phyloP scores from a whole-genome alignment of 202 grass and related monocot genomes.

The Digitaria exilis region DNA sequence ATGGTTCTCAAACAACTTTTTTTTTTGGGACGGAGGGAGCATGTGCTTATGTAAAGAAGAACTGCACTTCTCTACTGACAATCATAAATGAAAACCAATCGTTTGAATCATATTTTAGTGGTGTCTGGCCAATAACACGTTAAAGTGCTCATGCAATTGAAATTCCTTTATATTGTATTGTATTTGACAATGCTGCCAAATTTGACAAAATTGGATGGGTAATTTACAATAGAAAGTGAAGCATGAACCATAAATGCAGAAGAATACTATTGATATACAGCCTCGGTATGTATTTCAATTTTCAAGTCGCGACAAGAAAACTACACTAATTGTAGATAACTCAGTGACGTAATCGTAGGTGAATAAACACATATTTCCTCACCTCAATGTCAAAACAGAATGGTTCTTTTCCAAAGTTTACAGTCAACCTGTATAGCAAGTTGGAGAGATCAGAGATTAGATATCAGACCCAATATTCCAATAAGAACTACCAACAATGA shows the following conservation, averaged over 20 bases:
- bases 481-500: neutral
- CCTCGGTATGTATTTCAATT: neutral
- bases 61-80: neutral
- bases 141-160: neutral
- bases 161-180: neutral
- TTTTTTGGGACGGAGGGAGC: no score
- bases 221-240: constrained; percentile 29
- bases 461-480: no score
- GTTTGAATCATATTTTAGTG: constrained; percentile 8
- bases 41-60: neutral
- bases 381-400: constrained; percentile 98
- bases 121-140: neutral
- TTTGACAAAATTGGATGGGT: constrained; percentile 10
- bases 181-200: constrained; percentile 4
- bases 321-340: constrained; percentile 16
- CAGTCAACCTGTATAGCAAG: constrained; percentile 60
- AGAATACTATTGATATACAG: neutral
- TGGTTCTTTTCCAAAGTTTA: constrained; percentile 89
- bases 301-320: constrained; percentile 3
- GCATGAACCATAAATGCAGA: neutral
- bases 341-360: neutral
- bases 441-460: neutral
- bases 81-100: neutral
- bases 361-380: constrained; percentile 26
- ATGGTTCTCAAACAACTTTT: no score